These are phyloP conservation scores for Alternaria angustiovoidea DNA, from an alignment of 2,329 filamentous ascomycete genomes.

Conservation along the genomic window DNA sequence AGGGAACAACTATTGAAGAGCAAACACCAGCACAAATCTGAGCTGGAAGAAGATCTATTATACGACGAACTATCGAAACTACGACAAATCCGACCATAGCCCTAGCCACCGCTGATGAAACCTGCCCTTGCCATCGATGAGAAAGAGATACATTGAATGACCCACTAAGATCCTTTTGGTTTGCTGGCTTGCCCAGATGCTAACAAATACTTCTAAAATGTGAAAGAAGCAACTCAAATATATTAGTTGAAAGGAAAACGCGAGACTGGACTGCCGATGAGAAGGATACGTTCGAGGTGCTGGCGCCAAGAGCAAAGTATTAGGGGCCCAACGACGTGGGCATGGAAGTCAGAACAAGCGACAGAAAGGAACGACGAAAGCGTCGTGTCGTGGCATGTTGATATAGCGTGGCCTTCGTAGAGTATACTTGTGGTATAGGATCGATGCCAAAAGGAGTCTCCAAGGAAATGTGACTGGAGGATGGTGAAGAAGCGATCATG, in stretches of 20 bases:
- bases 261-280: conserved; percentile 18
- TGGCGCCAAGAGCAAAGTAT: conserved; percentile 29
- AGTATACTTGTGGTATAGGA: conserved; percentile 24
- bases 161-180: conserved; percentile 32
- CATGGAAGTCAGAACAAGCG: conserved; percentile 15
- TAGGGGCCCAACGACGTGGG: conserved; percentile 26
- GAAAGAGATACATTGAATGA: conserved; percentile 35
- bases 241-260: conserved; percentile 17
- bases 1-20: background rate
- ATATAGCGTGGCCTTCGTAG: conserved; percentile 23
- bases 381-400: conserved; percentile 18
- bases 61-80: conserved; percentile 39
- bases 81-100: conserved; percentile 34
- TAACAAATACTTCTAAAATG: conserved; percentile 41
- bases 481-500: conserved; percentile 39
- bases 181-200: conserved; percentile 29
- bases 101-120: conserved; percentile 29
- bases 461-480: conserved; percentile 31
- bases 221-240: conserved; percentile 26
- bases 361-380: conserved; percentile 28
- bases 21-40: background rate
- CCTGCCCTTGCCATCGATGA: conserved; percentile 37
- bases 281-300: conserved; percentile 33
- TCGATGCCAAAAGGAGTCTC: conserved; percentile 29
- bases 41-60: conserved; percentile 32